Percentiles rank a stretch among this genome's conserved stretches.
Conservation (phyloP, 192 early-diverging fungal genomes). For the Gamsiella multidivaricata region DNA sequence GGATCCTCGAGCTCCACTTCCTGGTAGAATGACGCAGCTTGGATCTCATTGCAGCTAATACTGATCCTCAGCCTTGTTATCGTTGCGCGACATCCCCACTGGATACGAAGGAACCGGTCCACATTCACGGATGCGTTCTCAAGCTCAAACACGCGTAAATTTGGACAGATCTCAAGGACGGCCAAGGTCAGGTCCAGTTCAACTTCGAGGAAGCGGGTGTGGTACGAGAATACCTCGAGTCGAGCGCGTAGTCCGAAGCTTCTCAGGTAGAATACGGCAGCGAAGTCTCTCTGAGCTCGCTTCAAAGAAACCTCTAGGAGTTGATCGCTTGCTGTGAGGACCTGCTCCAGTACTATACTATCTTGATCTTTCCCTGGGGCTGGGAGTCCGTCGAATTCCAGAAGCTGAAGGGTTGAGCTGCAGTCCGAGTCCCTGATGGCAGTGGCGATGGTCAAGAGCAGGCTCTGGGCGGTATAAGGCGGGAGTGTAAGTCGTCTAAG, state of each 20-base stretch:
- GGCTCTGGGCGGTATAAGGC: background rate
- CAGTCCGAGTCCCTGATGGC: background rate
- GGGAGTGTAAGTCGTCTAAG: too few species aligned
- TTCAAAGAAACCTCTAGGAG: background rate
- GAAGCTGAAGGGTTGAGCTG: background rate
- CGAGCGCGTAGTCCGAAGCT: background rate
- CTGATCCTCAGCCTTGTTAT: background rate
- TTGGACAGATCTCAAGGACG: background rate
- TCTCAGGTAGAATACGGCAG: background rate
- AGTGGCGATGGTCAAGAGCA: background rate
- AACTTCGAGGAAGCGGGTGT: background rate
- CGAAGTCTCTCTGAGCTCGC: background rate
- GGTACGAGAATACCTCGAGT: background rate
- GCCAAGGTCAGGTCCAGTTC: background rate
- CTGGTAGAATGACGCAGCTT: background rate
- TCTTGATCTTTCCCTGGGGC: background rate
- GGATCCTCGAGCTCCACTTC: background rate
- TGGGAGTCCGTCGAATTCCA: background rate
- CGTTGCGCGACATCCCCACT: background rate
- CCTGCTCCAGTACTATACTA: too few species aligned
- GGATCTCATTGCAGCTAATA: background rate
- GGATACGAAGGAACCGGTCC: background rate
- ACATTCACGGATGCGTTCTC: background rate
- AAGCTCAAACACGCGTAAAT: background rate
- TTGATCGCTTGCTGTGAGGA: background rate